Percentiles rank a stretch among this genome's conserved stretches.
Conservation (phyloP, 1,284 basidiomycete genomes). For the Chalciporus sp. region DNA sequence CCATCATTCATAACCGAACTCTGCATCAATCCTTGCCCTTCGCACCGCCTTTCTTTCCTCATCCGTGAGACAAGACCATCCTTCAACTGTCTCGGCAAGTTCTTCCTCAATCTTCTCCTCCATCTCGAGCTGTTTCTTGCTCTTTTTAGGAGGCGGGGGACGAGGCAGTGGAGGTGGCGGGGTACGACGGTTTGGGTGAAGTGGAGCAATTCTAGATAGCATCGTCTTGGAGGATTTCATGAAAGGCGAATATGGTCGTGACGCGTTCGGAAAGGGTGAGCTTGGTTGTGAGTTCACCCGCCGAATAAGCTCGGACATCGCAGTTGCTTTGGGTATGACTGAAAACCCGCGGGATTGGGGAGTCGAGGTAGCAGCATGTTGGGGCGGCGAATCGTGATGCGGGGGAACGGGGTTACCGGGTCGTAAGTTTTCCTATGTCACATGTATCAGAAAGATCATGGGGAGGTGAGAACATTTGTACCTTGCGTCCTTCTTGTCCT, state of each 20-base stretch:
- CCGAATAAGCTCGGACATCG: slow-evolving; percentile 74
- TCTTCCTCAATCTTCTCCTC: slow-evolving; percentile 82
- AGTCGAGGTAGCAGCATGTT: slow-evolving; percentile 6
- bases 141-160: slow-evolving; percentile 67
- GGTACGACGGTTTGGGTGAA: slow-evolving; percentile 69
- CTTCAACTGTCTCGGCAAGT: slow-evolving; percentile 68
- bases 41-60: slow-evolving; percentile 62
- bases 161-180: slow-evolving; percentile 70
- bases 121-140: slow-evolving; percentile 71
- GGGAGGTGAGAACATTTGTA: background rate
- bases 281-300: slow-evolving; percentile 66
- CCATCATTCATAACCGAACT: slow-evolving; percentile 56
- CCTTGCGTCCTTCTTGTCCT: slow-evolving; percentile 17
- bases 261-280: slow-evolving; percentile 55
- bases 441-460: background rate
- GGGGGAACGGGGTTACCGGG: slow-evolving; percentile 1
- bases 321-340: slow-evolving; percentile 45
- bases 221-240: slow-evolving; percentile 62
- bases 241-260: slow-evolving; percentile 59
- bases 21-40: slow-evolving; percentile 61
- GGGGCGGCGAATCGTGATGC: slow-evolving; percentile 1
- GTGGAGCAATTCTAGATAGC: slow-evolving; percentile 68
- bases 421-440: slow-evolving; percentile 16
- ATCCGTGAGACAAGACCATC: slow-evolving; percentile 69
- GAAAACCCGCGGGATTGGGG: slow-evolving; percentile 9